Percentiles rank a stretch among this genome's conserved stretches.
These are phyloP conservation scores for Suillus bovinus DNA, from an alignment of 768 basidiomycete species.

Conservation along the genomic window DNA sequence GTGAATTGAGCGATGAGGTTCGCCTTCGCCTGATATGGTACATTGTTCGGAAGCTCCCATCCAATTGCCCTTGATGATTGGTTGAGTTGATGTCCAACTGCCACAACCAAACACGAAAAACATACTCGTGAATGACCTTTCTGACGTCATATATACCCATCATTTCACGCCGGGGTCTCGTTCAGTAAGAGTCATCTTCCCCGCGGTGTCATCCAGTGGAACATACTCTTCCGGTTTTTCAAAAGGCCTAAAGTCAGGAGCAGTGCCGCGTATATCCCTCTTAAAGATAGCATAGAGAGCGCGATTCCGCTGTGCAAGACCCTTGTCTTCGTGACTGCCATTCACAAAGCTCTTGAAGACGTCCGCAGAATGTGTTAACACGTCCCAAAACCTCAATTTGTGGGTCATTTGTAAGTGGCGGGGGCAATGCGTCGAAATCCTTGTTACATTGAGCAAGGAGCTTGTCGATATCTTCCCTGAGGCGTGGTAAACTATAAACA, in stretches of 20 bases:
- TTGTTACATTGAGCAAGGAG: slow-evolving; percentile 27
- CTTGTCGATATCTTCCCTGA: slow-evolving; percentile 26
- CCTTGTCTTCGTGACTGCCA: slow-evolving; percentile 25
- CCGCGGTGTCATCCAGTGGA: slow-evolving; percentile 17
- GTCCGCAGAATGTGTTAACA: slow-evolving; percentile 34
- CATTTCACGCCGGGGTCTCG: slow-evolving; percentile 16
- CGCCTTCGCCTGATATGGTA: slow-evolving; percentile 35
- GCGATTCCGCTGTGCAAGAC: slow-evolving; percentile 35
- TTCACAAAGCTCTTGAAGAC: slow-evolving; percentile 30
- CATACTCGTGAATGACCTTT: slow-evolving; percentile 34
- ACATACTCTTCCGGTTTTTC: background rate
- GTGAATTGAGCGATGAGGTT: slow-evolving; percentile 31
- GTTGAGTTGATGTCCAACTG: background rate
- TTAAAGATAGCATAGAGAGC: slow-evolving; percentile 31
- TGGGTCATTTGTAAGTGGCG: slow-evolving; percentile 34
- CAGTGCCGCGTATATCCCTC: slow-evolving; percentile 31
- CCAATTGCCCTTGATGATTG: slow-evolving; percentile 27
- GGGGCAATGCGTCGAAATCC: slow-evolving; percentile 32
- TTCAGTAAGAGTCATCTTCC: slow-evolving; percentile 14
- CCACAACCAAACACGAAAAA: slow-evolving; percentile 7
- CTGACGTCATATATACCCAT: slow-evolving; percentile 32
- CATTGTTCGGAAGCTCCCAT: slow-evolving; percentile 36
- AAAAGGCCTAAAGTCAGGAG: slow-evolving; percentile 38
- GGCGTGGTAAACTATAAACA: slow-evolving; percentile 29
- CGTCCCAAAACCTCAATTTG: slow-evolving; percentile 38